Evolutionary conservation across 108 stramenopile genomes (phyloP), one percentile per base, ranked within the genome.

Genomic region (Cyclotella distinguenda): DNA sequence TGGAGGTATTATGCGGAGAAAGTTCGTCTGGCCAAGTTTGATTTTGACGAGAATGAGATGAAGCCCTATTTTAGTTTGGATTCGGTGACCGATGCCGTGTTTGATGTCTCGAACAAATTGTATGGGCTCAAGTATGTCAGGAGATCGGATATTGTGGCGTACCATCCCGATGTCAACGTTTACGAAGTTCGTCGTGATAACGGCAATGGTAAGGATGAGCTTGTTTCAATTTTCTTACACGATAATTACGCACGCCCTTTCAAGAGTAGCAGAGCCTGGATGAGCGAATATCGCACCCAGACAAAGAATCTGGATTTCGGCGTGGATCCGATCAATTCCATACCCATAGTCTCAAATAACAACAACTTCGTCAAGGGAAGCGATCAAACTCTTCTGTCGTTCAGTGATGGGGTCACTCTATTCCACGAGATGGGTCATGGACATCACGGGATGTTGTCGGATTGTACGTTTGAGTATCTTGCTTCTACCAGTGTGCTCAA

Each of bases 1-100:
- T 90, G 89, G 89, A 60, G 89, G 8, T 90, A 72, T 52, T 85
- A 85, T 49, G 89, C 89, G 4, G 85, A 86, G 42, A 71, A 87
- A 42, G 89, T 90, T 4, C 68, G 85, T 2, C 61, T 73, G 4
- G 83, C 82, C 27, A 84, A 82, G 54, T 90, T 82, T 54, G 74
- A 84, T 60, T 86, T 87, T 60, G 89, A 90, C 45, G 89, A 90
- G 44, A 68, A 56, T 58, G 65, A 82, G 27, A 52, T 90, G 70
- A 87, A 87, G 52, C 89, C 89, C 0, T 90, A 90, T 42, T 60
- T 90, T 18, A 76, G 78, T 31, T 72, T 90, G 46, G 84, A 87
- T 43, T 40, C 69, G 19, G 76, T 86, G 16, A 82, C 81, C 4
- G 62, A 84, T 22, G 84, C 86, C 9, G 50, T 83, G 27, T 84